Conservation (phyloP, 1,139 yeast genomes). For the Candida neerlandica region DNA sequence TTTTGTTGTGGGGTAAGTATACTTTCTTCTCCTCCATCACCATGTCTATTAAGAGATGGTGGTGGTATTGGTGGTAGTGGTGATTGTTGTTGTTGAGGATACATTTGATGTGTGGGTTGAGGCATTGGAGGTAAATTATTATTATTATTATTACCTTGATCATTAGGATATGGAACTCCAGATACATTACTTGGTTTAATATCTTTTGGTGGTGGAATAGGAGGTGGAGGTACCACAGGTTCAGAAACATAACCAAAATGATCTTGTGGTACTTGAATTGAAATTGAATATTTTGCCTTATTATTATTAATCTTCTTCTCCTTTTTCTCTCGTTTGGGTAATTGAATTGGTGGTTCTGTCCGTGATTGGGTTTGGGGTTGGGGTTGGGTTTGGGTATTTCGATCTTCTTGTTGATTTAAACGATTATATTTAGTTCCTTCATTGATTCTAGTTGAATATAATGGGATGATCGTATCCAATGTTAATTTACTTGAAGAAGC, state of each 20-base stretch:
- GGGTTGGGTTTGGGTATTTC: slow-evolving; percentile 7
- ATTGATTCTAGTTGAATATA: slow-evolving; percentile 15
- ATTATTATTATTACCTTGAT: not conserved
- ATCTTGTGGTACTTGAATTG: slow-evolving; percentile 16
- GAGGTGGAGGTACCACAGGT: slow-evolving; percentile 5
- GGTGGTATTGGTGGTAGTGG: slow-evolving; percentile 4
- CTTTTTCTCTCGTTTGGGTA: slow-evolving; percentile 4
- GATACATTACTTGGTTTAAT: not conserved
- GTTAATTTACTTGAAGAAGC: slow-evolving; percentile 17
- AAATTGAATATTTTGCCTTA: slow-evolving; percentile 8
- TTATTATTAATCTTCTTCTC: not conserved
- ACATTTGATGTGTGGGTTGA: slow-evolving; percentile 7
- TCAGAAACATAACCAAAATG: slow-evolving; percentile 2
- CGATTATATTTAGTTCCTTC: slow-evolving; percentile 8
- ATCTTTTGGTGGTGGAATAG: slow-evolving; percentile 17
- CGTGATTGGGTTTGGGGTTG: too few relatives aligned
- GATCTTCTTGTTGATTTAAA: slow-evolving; percentile 3
- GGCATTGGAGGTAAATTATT: slow-evolving; percentile 13
- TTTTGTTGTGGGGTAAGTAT: slow-evolving; percentile 26
- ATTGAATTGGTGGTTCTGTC: not conserved
- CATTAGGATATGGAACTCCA: slow-evolving; percentile 13
- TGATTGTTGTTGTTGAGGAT: slow-evolving; percentile 9
- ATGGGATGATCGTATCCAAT: slow-evolving; percentile 19
- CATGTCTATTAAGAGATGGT: not conserved
- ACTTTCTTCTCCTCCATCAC: slow-evolving; percentile 9